Evolutionary conservation across 2,329 filamentous ascomycete genomes (phyloP).

Genomic region (Aureobasidium sp.): DNA sequence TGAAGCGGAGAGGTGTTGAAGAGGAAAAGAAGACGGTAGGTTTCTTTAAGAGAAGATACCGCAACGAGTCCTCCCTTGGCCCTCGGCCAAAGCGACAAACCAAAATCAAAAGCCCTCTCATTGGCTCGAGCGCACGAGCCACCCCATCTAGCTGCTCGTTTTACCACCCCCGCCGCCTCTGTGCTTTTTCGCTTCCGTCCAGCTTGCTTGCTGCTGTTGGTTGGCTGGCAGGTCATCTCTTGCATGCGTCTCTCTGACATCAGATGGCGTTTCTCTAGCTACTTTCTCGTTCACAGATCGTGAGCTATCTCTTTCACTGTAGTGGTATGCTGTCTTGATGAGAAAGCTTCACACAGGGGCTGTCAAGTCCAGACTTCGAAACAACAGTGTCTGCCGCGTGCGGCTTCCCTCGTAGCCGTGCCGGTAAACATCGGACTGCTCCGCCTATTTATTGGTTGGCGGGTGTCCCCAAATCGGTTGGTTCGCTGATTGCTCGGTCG

Average conservation of each 20-base stretch:
- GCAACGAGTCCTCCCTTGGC: constrained; percentile 8
- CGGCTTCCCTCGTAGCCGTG: not conserved
- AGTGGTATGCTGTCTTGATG: not conserved
- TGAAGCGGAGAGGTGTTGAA: constrained; percentile 18
- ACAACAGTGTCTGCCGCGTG: constrained; percentile 1
- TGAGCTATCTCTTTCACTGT: not conserved
- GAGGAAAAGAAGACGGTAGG: constrained; percentile 17
- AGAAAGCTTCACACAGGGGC: not conserved
- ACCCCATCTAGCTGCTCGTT: constrained; percentile 3
- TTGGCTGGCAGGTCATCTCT: not conserved
- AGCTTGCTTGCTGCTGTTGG: constrained; percentile 7
- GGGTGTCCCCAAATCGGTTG: not conserved
- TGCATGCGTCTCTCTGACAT: not conserved
- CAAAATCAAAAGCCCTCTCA: constrained; percentile 4
- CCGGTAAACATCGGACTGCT: constrained; percentile 7
- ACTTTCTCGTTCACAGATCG: not conserved
- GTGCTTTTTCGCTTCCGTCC: constrained; percentile 12
- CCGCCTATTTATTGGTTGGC: constrained; percentile 5
- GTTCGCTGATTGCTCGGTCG: constrained; percentile 11
- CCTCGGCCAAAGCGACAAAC: constrained; percentile 13
- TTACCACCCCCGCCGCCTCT: constrained; percentile 13
- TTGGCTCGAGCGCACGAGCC: constrained; percentile 9
- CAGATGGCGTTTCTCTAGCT: not conserved
- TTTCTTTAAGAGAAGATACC: constrained; percentile 16
- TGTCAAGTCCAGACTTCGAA: constrained; percentile 1